phyloP scores from a whole-genome alignment of 345 rosid genomes.

The Citrus maxima region DNA sequence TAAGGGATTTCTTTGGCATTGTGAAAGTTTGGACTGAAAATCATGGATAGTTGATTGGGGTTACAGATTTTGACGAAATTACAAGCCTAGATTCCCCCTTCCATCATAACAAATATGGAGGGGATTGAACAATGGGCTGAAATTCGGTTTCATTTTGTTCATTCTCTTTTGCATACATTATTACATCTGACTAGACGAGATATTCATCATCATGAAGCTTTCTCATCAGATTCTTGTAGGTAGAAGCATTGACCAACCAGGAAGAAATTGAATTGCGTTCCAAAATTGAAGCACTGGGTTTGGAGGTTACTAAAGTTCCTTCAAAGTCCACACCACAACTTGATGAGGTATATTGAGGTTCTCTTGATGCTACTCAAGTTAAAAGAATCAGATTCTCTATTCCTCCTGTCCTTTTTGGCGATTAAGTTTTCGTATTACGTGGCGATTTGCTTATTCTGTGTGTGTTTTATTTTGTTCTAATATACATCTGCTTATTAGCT shows the following conservation, averaged over 20 bases:
- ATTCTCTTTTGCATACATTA: background rate
- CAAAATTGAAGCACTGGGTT: conserved; percentile 83
- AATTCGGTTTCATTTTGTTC: background rate
- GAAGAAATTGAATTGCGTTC: conserved; percentile 83
- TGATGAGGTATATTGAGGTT: conserved; percentile 42
- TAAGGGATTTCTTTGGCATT: background rate
- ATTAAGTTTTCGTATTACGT: background rate
- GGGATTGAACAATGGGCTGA: background rate
- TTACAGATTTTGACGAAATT: background rate
- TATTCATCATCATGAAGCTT: background rate
- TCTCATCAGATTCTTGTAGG: conserved; percentile 29
- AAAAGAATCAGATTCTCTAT: background rate
- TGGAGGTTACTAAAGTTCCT: conserved; percentile 77
- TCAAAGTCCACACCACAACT: conserved; percentile 48
- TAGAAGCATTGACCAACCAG: conserved; percentile 68
- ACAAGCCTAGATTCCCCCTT: background rate
- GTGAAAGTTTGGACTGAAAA: background rate
- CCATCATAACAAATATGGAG: background rate
- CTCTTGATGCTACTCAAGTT: background rate
- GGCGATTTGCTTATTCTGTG: background rate
- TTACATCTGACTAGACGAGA: background rate
- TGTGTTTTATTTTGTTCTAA: background rate
- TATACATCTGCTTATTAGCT: conserved; percentile 26
- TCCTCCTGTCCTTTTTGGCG: background rate
- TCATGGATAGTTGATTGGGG: background rate